Evolutionary conservation across 148 eudicot genomes (phyloP).

Genomic region (Heliamphora exappendiculata): DNA sequence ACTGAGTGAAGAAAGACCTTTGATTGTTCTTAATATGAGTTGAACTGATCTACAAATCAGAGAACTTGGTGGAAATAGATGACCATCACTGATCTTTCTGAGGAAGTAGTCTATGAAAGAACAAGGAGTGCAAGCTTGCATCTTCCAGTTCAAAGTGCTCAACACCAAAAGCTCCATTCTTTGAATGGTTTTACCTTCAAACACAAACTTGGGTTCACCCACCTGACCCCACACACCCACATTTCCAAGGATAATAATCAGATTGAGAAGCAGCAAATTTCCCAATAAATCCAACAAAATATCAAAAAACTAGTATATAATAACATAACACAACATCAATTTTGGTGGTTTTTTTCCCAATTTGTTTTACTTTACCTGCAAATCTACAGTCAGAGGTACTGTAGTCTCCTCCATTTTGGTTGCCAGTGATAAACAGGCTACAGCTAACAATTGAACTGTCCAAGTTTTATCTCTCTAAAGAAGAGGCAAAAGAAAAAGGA

Average conservation of each 20-base stretch:
- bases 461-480: slow-evolving; percentile 53
- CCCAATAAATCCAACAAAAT: not conserved
- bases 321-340: not conserved
- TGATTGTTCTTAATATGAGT: slow-evolving; percentile 48
- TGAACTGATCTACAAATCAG: slow-evolving; percentile 45
- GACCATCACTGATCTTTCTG: slow-evolving; percentile 22
- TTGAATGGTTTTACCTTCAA: slow-evolving; percentile 71
- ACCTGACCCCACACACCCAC: slow-evolving; percentile 42
- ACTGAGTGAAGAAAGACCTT: slow-evolving; percentile 37
- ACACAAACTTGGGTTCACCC: slow-evolving; percentile 54
- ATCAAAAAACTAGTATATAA: not conserved
- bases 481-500: not conserved
- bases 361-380: slow-evolving; percentile 46
- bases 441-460: slow-evolving; percentile 70
- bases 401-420: slow-evolving; percentile 66
- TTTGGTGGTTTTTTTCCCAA: not conserved
- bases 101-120: slow-evolving; percentile 59
- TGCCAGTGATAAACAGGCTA: slow-evolving; percentile 84
- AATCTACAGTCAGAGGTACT: slow-evolving; percentile 40
- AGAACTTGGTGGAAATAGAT: slow-evolving; percentile 18
- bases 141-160: slow-evolving; percentile 64
- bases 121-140: slow-evolving; percentile 68
- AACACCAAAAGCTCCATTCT: slow-evolving; percentile 83
- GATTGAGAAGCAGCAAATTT: not conserved
- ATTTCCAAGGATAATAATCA: not conserved